A percentile compares a stretch with the other conserved stretches of the same genome.
Evolutionary conservation across 176 grass and related monocot species (phyloP).

Genomic region (Phragmites australis): DNA sequence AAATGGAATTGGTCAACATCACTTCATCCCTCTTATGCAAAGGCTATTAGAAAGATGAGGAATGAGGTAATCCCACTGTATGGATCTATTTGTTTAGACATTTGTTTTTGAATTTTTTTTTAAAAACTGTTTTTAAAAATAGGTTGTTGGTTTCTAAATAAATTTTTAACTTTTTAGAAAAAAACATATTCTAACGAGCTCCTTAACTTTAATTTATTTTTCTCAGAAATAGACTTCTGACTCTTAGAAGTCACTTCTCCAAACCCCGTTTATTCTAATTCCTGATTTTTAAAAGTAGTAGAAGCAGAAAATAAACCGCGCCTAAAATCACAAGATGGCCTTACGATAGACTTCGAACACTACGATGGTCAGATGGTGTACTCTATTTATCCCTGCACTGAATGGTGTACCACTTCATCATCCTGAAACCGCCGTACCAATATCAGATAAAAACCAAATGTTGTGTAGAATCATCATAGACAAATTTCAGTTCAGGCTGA

Average conservation of each 20-base stretch:
- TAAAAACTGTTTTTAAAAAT: too few species aligned
- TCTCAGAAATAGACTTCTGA: too few species aligned
- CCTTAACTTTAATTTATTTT: too few species aligned
- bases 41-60: neutral
- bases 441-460: neutral
- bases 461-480: neutral
- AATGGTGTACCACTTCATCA: neutral
- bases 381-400: conserved; percentile 19
- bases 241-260: too few species aligned
- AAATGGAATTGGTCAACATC: neutral
- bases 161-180: too few species aligned
- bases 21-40: neutral
- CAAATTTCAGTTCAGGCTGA: conserved; percentile 16
- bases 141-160: too few species aligned
- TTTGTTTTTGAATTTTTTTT: too few species aligned
- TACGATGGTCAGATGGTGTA: neutral
- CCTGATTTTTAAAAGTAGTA: too few species aligned
- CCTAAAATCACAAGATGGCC: neutral
- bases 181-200: too few species aligned
- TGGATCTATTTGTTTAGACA: too few species aligned
- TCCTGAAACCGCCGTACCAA: neutral
- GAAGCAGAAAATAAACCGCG: too few species aligned
- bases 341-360: neutral
- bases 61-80: neutral
- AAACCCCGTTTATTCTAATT: too few species aligned